Conservation (phyloP, 495 filamentous ascomycete genomes). For the Astrocystis sublimbata region DNA sequence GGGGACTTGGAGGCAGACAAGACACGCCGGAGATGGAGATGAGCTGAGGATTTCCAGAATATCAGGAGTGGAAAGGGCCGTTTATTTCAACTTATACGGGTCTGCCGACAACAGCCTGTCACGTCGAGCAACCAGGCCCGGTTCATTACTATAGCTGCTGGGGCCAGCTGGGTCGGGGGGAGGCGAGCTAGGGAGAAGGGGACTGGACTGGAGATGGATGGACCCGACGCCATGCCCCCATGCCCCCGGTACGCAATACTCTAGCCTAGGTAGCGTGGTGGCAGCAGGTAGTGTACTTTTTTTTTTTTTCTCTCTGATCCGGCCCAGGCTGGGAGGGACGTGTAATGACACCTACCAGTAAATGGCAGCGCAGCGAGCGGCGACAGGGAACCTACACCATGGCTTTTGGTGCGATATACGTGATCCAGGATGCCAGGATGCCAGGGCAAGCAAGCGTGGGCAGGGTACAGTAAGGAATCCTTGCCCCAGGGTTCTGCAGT, state of each 20-base stretch:
- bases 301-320: no score
- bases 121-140: conserved; percentile 6
- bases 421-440: no score
- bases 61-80: conserved; percentile 18
- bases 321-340: conserved; percentile 6
- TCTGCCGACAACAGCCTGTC: conserved; percentile 5
- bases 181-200: conserved; percentile 1
- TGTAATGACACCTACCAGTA: no score
- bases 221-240: conserved; percentile 12
- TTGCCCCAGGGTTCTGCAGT: not conserved
- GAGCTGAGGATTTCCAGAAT: conserved; percentile 14
- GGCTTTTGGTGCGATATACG: no score
- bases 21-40: conserved; percentile 9
- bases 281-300: conserved; percentile 5
- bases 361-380: not conserved
- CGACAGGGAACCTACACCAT: no score
- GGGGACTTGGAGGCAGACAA: not conserved
- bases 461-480: conserved; percentile 11
- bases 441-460: no score
- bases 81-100: conserved; percentile 24
- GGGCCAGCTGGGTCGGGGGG: conserved; percentile 17
- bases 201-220: conserved; percentile 2
- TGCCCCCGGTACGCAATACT: no score
- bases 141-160: conserved; percentile 14
- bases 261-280: no score